phyloP scores from a whole-genome alignment of 441 rosid genomes.

The Lepidium campestre region DNA sequence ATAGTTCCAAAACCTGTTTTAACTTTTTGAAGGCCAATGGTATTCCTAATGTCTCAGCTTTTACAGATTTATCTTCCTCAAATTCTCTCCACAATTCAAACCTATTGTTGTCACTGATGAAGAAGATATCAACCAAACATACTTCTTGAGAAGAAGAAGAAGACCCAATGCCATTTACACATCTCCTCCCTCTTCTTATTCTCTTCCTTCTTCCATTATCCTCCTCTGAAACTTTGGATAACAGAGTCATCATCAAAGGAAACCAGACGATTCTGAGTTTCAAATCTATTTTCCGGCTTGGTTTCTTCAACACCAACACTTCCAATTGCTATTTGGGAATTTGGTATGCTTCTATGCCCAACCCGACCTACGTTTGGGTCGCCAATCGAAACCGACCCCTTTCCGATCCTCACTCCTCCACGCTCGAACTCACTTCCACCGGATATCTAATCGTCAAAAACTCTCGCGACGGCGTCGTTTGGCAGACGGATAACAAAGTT shows the following conservation, averaged over 20 bases:
- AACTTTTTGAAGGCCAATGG: neutral
- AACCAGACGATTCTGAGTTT: slow-evolving; percentile 42
- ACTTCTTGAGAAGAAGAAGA: neutral
- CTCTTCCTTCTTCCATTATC: slow-evolving; percentile 13
- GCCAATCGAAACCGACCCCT: slow-evolving; percentile 65
- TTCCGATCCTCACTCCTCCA: slow-evolving; percentile 28
- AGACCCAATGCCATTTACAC: slow-evolving; percentile 24
- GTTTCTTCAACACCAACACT: slow-evolving; percentile 48
- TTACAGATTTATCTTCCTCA: slow-evolving; percentile 27
- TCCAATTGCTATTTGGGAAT: slow-evolving; percentile 64
- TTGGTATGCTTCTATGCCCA: slow-evolving; percentile 56
- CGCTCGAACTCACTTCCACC: slow-evolving; percentile 31
- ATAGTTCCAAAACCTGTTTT: slow-evolving; percentile 11
- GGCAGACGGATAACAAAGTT: slow-evolving; percentile 46
- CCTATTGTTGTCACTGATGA: neutral
- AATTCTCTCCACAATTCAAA: neutral
- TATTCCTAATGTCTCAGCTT: slow-evolving; percentile 35
- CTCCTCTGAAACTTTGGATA: slow-evolving; percentile 13
- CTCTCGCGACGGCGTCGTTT: slow-evolving; percentile 31
- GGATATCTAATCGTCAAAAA: slow-evolving; percentile 41
- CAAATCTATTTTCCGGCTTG: slow-evolving; percentile 47
- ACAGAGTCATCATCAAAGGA: slow-evolving; percentile 37
- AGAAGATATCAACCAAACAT: slow-evolving; percentile 5
- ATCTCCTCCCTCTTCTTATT: neutral
- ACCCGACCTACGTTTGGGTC: slow-evolving; percentile 67